Evolutionary conservation across 179 eudicot species (phyloP).

Genomic region (Camellia oleifera): DNA sequence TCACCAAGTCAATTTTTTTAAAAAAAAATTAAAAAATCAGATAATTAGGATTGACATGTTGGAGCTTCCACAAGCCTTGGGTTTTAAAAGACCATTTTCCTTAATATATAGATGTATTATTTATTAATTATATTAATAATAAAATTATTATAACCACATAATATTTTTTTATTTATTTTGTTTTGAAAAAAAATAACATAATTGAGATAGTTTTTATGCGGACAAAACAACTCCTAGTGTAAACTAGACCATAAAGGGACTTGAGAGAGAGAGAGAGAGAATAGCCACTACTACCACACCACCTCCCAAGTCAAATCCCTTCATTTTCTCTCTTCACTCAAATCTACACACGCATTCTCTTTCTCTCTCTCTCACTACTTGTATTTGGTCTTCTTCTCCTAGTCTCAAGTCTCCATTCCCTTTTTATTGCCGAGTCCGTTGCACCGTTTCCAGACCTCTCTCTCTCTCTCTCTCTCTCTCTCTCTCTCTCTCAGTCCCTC

Average conservation of each 20-base stretch:
- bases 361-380: not conserved
- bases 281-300: not conserved
- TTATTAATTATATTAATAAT: too few species aligned
- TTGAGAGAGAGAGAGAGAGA: not conserved
- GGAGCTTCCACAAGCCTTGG: too few species aligned
- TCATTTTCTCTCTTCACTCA: conserved; percentile 15
- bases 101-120: too few species aligned
- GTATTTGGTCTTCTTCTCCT: conserved; percentile 30
- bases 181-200: too few species aligned
- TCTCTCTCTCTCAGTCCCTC: not conserved
- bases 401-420: conserved; percentile 29
- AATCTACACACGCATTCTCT: not conserved
- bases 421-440: conserved; percentile 44
- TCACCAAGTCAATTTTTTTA: too few species aligned
- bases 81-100: too few species aligned
- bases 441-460: conserved; percentile 25
- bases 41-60: too few species aligned
- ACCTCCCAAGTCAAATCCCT: conserved; percentile 19
- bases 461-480: conserved; percentile 19
- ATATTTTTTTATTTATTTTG: too few species aligned
- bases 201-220: too few species aligned
- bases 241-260: conserved; percentile 11
- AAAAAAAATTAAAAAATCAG: too few species aligned
- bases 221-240: not conserved
- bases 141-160: too few species aligned